These are phyloP conservation scores for Mycena rebaudengoi DNA, from an alignment of 768 basidiomycete genomes.

Conservation along the genomic window DNA sequence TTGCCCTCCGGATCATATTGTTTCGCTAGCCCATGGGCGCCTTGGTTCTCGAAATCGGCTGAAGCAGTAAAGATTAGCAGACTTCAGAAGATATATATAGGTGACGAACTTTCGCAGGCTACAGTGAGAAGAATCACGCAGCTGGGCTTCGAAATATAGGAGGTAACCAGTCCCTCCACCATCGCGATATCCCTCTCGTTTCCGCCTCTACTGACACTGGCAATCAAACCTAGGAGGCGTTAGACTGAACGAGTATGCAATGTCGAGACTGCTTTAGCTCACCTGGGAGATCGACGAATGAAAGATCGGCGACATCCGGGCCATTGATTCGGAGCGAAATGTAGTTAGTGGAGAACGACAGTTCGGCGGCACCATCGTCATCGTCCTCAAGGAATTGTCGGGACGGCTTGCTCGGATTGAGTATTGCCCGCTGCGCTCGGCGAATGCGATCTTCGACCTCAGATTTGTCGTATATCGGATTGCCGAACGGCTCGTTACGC, in stretches of 20 bases:
- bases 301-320: conserved; percentile 66
- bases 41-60: conserved; percentile 88
- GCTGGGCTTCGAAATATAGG: conserved; percentile 68
- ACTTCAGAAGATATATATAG: background rate
- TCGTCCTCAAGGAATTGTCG: conserved; percentile 52
- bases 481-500: conserved; percentile 53
- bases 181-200: conserved; percentile 66
- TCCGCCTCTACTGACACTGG: conserved; percentile 55
- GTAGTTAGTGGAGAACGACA: conserved; percentile 63
- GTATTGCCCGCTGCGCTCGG: conserved; percentile 70
- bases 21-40: conserved; percentile 72
- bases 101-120: conserved; percentile 67
- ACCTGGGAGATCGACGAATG: conserved; percentile 73
- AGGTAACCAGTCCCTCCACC: conserved; percentile 62
- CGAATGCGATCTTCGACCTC: conserved; percentile 73
- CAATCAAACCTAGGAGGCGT: conserved; percentile 61
- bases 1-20: conserved; percentile 66
- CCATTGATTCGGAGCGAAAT: conserved; percentile 69
- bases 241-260: background rate
- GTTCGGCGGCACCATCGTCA: conserved; percentile 30
- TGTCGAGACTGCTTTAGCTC: conserved; percentile 46
- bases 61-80: background rate
- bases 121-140: conserved; percentile 70
- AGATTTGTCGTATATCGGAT: conserved; percentile 55
- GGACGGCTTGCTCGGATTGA: conserved; percentile 57